These are phyloP conservation scores for Blastobotrys apis DNA, from an alignment of 1,139 yeast species.

Conservation along the genomic window DNA sequence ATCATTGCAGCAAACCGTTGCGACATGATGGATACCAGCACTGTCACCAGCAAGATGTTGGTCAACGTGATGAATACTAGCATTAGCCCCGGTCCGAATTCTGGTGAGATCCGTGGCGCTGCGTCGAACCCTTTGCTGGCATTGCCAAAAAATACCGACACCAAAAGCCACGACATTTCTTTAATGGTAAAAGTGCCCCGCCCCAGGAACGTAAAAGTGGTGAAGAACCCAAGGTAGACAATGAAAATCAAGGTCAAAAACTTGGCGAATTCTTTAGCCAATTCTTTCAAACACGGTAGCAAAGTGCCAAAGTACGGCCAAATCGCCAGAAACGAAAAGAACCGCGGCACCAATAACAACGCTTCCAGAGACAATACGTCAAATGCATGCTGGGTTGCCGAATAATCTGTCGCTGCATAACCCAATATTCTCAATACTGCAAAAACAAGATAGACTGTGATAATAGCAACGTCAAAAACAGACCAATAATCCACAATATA, in stretches of 20 bases:
- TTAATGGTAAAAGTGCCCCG: slow-evolving; percentile 28
- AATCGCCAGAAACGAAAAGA: slow-evolving; percentile 33
- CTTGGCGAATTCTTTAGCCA: slow-evolving; percentile 34
- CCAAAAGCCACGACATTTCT: slow-evolving; percentile 34
- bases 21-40: slow-evolving; percentile 34
- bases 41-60: slow-evolving; percentile 32
- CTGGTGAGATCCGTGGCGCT: slow-evolving; percentile 30
- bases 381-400: slow-evolving; percentile 25
- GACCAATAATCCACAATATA: slow-evolving; percentile 34
- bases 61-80: slow-evolving; percentile 31
- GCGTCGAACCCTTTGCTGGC: slow-evolving; percentile 33
- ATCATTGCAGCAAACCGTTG: slow-evolving; percentile 32
- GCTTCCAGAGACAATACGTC: slow-evolving; percentile 35
- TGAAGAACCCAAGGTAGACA: slow-evolving; percentile 33
- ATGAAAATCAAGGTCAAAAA: slow-evolving; percentile 32
- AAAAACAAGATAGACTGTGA: slow-evolving; percentile 28
- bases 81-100: slow-evolving; percentile 35
- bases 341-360: slow-evolving; percentile 32
- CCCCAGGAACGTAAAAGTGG: slow-evolving; percentile 35
- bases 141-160: slow-evolving; percentile 35
- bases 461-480: slow-evolving; percentile 30
- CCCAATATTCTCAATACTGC: slow-evolving; percentile 25
- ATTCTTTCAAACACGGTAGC: slow-evolving; percentile 32
- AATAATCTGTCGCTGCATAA: slow-evolving; percentile 17
- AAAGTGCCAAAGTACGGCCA: slow-evolving; percentile 36